A percentile compares a stretch with the other conserved stretches of the same genome.
These are phyloP conservation scores for Globisporangium cederbergense DNA, from an alignment of 352 stramenopile species.

Conservation along the genomic window DNA sequence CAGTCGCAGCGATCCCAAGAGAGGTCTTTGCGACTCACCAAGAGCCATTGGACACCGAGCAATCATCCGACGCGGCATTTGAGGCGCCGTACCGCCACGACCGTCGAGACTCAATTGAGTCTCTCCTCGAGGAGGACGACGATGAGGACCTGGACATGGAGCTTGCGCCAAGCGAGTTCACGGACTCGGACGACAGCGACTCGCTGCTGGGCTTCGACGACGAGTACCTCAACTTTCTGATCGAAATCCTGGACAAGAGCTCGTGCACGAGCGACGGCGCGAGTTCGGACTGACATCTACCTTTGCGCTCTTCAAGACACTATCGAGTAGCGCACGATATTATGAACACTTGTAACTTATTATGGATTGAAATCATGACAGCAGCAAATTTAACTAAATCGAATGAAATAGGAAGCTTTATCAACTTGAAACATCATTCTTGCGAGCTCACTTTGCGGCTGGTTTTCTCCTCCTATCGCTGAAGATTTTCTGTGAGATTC, in stretches of 20 bases:
- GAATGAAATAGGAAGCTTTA: neutral
- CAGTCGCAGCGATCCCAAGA: slow-evolving; percentile 11
- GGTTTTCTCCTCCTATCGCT: neutral
- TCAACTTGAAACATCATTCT: neutral
- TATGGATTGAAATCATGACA: neutral
- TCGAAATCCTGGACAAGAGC: slow-evolving; percentile 16
- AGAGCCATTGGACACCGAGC: neutral
- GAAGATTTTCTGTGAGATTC: neutral
- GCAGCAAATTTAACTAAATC: neutral
- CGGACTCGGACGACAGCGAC: slow-evolving; percentile 19
- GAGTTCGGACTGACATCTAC: slow-evolving; percentile 11
- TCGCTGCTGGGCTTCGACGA: slow-evolving; percentile 16
- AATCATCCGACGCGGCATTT: neutral
- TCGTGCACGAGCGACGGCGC: slow-evolving; percentile 7
- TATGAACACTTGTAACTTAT: slow-evolving; percentile 4
- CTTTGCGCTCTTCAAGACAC: neutral
- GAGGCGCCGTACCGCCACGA: slow-evolving; percentile 10
- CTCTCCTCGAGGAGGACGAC: slow-evolving; percentile 17
- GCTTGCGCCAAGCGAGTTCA: slow-evolving; percentile 5
- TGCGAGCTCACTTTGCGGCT: neutral
- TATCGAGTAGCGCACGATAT: slow-evolving; percentile 3
- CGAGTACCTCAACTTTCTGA: slow-evolving; percentile 11
- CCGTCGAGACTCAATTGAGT: slow-evolving; percentile 16
- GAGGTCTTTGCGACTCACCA: slow-evolving; percentile 9
- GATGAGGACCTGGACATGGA: slow-evolving; percentile 2